Conservation (phyloP, 192 early-diverging fungal genomes). For the Entophlyctis luteolus region DNA sequence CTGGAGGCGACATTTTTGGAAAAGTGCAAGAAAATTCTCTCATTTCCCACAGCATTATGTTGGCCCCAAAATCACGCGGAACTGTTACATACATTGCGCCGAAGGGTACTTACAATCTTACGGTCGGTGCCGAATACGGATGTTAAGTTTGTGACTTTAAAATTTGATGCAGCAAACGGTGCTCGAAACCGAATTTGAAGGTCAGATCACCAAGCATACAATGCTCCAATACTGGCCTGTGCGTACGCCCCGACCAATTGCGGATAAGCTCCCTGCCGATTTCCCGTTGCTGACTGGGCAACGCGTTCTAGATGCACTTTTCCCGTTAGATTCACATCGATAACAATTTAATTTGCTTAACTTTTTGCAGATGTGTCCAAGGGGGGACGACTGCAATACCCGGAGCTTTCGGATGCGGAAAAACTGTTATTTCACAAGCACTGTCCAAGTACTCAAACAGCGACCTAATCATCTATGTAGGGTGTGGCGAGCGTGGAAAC, state of each 20-base stretch:
- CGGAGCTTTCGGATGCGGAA: constrained; percentile 99
- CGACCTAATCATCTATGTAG: constrained; percentile 98
- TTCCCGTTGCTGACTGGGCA: constrained; percentile 96
- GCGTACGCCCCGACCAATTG: constrained; percentile 87
- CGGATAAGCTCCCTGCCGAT: constrained; percentile 93
- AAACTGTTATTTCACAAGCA: constrained; percentile 99
- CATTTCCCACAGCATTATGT: constrained; percentile 89
- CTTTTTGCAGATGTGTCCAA: constrained; percentile 93
- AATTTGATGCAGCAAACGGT: constrained; percentile 88
- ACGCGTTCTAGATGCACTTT: constrained; percentile 96
- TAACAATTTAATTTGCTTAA: no score
- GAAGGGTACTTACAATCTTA: constrained; percentile 86
- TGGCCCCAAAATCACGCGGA: constrained; percentile 89
- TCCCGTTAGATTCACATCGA: no score
- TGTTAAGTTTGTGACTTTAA: no score
- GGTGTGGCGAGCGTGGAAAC: constrained; percentile 92
- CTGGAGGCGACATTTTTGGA: constrained; percentile 96
- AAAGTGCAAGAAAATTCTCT: constrained; percentile 93
- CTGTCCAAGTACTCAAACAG: constrained; percentile 99
- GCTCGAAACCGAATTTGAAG: constrained; percentile 95
- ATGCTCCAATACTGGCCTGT: constrained; percentile 99
- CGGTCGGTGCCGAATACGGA: constrained; percentile 31
- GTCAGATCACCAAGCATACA: constrained; percentile 81
- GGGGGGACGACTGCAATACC: constrained; percentile 99
- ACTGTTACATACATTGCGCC: constrained; percentile 95